Base-by-base conservation (phyloP, 805 yeast genomes). In the Starmerella geochares region DNA sequence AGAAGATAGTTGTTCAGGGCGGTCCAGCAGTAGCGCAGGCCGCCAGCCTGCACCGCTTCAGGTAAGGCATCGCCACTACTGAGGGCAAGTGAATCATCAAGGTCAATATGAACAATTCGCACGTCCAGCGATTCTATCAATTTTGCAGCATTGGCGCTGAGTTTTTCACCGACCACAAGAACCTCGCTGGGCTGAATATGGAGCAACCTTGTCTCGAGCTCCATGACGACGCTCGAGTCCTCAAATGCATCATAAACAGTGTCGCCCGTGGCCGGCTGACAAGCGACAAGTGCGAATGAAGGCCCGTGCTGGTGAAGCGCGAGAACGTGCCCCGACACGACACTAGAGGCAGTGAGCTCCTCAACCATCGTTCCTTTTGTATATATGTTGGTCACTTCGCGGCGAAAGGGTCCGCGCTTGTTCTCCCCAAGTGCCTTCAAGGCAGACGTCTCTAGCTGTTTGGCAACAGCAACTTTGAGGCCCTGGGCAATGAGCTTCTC, bases 361-460 rank as follows among this genome's bases (percentile, higher is more conserved):
- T 81, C 88, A 56, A 86, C 75, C 65, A 81, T 86, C 0, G 97
- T 88, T 0, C 94, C 95, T 46, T 75, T 75, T 0, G 96, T 86
- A 62, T 81, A 86, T 0, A 86, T 79, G 8, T 79, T 76, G 0
- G 88, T 75, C 6, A 92, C 66, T 54, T 77, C 67, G 42, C 97
- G 69, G 46, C 75, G 75, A 65, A 90, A 85, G 1, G 87, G 73
- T 23, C 72, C 70, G 27, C 73, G 67, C 48, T 75, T 76, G 53
- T 75, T 80, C 4, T 75, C 64, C 2, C 76, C 66, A 14, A 66
- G 67, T 5, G 75, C 72, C 59, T 85, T 85, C 13, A 85, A 70
- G 0, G 86, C 86, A 2, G 86, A 81, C 0, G 90, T 78, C 61
- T 90, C 96, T 4, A 77, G 68, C 61, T 92, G 97, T 60, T 82